Base-by-base conservation (phyloP, 352 stramenopile species). In the Globisporangium solare region DNA sequence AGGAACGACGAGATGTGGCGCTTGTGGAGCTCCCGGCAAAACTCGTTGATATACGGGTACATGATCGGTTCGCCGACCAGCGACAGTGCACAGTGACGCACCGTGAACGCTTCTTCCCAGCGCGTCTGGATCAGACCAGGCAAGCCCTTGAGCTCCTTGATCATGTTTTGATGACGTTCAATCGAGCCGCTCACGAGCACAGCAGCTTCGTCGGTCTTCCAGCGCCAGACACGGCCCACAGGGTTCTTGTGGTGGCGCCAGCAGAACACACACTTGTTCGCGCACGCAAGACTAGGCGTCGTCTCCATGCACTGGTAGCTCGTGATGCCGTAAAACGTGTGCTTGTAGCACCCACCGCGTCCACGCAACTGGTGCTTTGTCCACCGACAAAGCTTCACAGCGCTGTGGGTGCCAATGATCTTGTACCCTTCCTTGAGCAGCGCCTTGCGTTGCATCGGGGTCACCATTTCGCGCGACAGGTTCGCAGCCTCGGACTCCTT, bases 191-290 rank as follows among this genome's bases (percentile, higher is more conserved):
- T 83, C 2, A 99, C 95, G 35, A 99, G 97, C 55, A 88, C 86
- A 32, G 91, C 73, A n/a, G 97, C 89, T 56, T 98, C 89, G 67
- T 99, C 97, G 14, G 86, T 97, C 79, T 99, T 99, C 97, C 97
- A 99, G 49, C 92, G 82, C 97, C 97, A 99, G 60, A 98, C 92
- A 55, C 91, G 94, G 11, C 96, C 96, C 17, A 99, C 96, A 0
- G 97, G 97, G 76, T 99, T 99, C 74, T 98, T 99, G 78, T 99
- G 96, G 76, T 99, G 97, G 65, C 97, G 83, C 97, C 97, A 99
- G 75, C 97, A 98, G 73, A 99, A 99, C 8, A 97, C 86, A 56
- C 97, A 99, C 75, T 99, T 99, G 76, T 99, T 99, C 21, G 96
- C 97, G 72, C 97, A 99, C 15, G 97, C 96, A 8, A 99, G 65